Percentiles rank a stretch among this genome's conserved stretches.
phyloP scores from a whole-genome alignment of 2,329 filamentous ascomycete genomes.

The Gnomoniopsis sp. region DNA sequence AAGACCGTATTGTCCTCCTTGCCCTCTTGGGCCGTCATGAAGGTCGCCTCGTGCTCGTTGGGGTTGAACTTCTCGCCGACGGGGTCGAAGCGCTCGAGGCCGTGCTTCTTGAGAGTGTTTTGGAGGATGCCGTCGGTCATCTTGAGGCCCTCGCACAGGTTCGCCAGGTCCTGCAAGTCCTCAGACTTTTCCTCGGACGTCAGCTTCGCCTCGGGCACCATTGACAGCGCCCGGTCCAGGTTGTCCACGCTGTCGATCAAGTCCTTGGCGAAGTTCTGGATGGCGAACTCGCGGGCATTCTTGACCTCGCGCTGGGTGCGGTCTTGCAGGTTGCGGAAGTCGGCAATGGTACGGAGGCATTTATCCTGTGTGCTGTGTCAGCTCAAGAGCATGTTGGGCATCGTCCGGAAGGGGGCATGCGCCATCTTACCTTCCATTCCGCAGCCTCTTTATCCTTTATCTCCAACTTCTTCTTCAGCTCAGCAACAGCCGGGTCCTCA shows the following conservation, averaged over 20 bases:
- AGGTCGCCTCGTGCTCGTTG: conserved; percentile 93
- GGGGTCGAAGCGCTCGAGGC: conserved; percentile 84
- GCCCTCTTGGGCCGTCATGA: conserved; percentile 81
- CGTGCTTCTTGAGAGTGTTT: conserved; percentile 87
- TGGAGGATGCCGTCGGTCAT: conserved; percentile 93
- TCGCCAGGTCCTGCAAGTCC: conserved; percentile 67
- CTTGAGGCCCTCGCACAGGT: conserved; percentile 83
- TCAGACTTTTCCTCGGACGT: conserved; percentile 46
- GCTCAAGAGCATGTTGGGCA: not conserved
- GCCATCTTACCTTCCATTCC: conserved; percentile 76
- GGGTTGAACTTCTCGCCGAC: conserved; percentile 87
- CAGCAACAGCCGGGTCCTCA: conserved; percentile 29
- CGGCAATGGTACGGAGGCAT: conserved; percentile 88
- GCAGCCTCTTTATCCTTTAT: conserved; percentile 52
- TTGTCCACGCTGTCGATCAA: conserved; percentile 95
- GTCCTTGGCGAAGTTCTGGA: conserved; percentile 93
- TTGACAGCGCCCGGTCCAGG: conserved; percentile 84
- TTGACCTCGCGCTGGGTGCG: conserved; percentile 89
- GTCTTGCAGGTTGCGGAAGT: conserved; percentile 97
- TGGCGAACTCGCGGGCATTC: conserved; percentile 83
- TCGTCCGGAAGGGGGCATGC: not conserved
- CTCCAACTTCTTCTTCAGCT: conserved; percentile 51
- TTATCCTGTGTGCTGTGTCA: conserved; percentile 64
- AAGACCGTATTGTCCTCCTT: conserved; percentile 92
- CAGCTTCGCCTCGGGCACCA: conserved; percentile 74